These are phyloP conservation scores for Tieghemostelium lacteum DNA, from an alignment of 78 protist genomes.

Conservation along the genomic window DNA sequence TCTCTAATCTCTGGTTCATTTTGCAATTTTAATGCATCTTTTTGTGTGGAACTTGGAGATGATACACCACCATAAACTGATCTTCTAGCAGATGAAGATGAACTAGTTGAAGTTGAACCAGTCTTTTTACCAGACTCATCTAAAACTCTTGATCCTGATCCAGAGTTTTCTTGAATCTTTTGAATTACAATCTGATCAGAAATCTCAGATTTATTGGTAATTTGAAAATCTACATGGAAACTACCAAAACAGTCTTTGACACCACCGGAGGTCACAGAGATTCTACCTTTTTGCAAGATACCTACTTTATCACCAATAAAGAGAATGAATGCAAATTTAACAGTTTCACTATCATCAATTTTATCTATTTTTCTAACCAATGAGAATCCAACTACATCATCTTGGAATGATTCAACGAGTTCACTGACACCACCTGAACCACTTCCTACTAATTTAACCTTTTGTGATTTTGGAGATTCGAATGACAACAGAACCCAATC, in stretches of 20 bases:
- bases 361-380: conserved; percentile 79
- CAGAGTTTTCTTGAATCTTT: conserved; percentile 65
- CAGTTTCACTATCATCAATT: conserved; percentile 77
- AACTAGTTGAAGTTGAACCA: background rate
- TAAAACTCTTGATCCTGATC: conserved; percentile 74
- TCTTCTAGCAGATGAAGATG: conserved; percentile 19
- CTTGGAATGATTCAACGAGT: conserved; percentile 21
- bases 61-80: background rate
- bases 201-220: conserved; percentile 34
- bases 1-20: conserved; percentile 54
- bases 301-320: conserved; percentile 82
- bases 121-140: conserved; percentile 38
- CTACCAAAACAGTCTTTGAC: conserved; percentile 46
- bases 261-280: conserved; percentile 70
- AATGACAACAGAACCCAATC: conserved; percentile 80
- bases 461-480: conserved; percentile 61
- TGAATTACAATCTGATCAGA: conserved; percentile 44
- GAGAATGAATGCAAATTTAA: conserved; percentile 79
- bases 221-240: conserved; percentile 66
- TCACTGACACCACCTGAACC: conserved; percentile 75
- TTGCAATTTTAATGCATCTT: conserved; percentile 35
- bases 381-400: conserved; percentile 62
- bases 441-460: conserved; percentile 35
- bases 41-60: background rate
- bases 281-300: conserved; percentile 63